Percentiles rank a stretch among this genome's conserved stretches.
These are phyloP conservation scores for Cucurbita moschata DNA, from an alignment of 306 rosid genomes.

Conservation along the genomic window DNA sequence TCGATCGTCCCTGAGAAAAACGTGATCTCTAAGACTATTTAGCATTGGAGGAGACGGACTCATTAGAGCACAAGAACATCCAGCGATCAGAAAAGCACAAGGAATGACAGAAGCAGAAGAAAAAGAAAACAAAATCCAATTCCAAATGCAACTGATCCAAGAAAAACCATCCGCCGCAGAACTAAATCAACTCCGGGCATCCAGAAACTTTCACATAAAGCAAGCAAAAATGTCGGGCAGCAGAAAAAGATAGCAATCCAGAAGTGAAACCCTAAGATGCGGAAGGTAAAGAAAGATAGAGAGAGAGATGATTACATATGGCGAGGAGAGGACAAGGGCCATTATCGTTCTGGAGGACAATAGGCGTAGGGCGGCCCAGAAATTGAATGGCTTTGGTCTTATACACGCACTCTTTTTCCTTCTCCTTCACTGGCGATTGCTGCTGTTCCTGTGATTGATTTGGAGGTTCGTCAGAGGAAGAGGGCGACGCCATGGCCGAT, in stretches of 20 bases:
- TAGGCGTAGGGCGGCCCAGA: slow-evolving; percentile 77
- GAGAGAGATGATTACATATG: slow-evolving; percentile 41
- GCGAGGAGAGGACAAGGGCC: slow-evolving; percentile 99
- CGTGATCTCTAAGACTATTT: not conserved
- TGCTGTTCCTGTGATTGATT: slow-evolving; percentile 3
- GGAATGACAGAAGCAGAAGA: no score
- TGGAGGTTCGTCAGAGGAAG: slow-evolving; percentile 23
- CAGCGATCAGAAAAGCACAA: not conserved
- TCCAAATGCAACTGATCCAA: not conserved
- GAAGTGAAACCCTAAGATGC: slow-evolving; percentile 18
- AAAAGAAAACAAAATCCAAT: not conserved
- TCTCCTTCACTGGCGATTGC: not conserved
- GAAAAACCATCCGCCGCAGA: not conserved
- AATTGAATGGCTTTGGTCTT: slow-evolving; percentile 80
- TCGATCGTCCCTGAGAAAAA: not conserved
- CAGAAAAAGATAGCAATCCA: not conserved
- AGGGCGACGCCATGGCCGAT: slow-evolving; percentile 35
- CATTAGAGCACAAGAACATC: not conserved
- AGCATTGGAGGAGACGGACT: not conserved
- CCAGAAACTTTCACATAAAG: not conserved
- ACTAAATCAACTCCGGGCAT: not conserved
- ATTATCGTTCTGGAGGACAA: slow-evolving; percentile 93
- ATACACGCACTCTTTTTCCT: slow-evolving; percentile 52
- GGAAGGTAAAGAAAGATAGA: not conserved
- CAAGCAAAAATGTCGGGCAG: not conserved